A percentile compares a stretch with the other conserved stretches of the same genome.
phyloP scores from a whole-genome alignment of 2,329 filamentous ascomycete species.

The Colletotrichum limetticola region DNA sequence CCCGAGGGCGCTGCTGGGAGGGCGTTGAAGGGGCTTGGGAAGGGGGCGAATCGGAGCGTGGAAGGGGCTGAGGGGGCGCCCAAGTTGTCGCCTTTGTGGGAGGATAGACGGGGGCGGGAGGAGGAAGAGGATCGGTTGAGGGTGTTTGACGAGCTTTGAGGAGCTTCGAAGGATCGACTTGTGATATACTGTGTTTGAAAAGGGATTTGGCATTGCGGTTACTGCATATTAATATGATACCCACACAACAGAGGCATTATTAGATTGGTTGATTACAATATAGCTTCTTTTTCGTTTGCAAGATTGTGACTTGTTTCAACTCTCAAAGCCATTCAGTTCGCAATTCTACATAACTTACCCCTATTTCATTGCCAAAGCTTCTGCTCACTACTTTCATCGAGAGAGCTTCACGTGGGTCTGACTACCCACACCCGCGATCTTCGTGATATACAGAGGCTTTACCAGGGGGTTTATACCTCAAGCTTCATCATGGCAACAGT shows the following conservation, averaged over 20 bases:
- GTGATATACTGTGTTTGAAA: neutral
- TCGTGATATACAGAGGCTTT: no score
- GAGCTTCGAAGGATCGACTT: no score
- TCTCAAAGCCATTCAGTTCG: no score
- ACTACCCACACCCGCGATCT: no score
- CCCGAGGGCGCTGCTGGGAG: conserved; percentile 1
- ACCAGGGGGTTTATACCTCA: no score
- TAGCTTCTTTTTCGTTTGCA: no score
- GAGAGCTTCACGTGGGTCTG: neutral
- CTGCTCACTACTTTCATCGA: neutral
- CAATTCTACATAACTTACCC: neutral
- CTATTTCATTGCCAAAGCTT: neutral
- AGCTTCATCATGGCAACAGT: no score
- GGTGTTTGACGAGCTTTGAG: conserved; percentile 59
- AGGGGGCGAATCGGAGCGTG: conserved; percentile 9
- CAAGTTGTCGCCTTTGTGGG: conserved; percentile 34
- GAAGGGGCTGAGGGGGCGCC: conserved; percentile 19
- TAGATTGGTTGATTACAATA: neutral
- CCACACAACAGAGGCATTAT: neutral
- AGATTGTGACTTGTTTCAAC: neutral
- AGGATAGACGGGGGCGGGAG: conserved; percentile 39
- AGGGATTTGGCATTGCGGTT: neutral
- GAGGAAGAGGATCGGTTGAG: conserved; percentile 51
- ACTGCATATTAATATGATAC: conserved; percentile 26
- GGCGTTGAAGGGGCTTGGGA: neutral